Conservation (phyloP, 2,329 filamentous ascomycete species). For the Aspergillus melleus region DNA sequence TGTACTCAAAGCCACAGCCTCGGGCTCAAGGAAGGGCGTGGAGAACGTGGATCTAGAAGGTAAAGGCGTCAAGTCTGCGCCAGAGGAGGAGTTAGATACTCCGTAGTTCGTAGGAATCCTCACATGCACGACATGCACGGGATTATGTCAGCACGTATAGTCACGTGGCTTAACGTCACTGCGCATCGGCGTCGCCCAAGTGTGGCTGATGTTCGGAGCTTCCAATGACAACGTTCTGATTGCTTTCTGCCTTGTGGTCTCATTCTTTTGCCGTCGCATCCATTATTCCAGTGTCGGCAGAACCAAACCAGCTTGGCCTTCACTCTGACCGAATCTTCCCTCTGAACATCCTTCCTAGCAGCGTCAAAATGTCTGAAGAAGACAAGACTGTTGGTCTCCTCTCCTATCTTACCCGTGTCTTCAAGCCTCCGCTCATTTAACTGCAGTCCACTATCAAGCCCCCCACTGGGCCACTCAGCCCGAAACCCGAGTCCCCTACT, state of each 20-base stretch:
- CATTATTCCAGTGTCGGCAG: conserved; percentile 7
- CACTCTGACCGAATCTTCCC: background rate
- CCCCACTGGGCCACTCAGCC: conserved; percentile 29
- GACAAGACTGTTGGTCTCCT: conserved; percentile 33
- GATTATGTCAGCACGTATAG: background rate
- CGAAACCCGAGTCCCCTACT: conserved; percentile 53
- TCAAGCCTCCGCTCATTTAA: conserved; percentile 15
- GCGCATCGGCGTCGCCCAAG: conserved; percentile 7
- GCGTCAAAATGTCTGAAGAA: conserved; percentile 35
- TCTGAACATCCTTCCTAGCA: background rate
- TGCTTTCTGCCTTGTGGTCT: conserved; percentile 25
- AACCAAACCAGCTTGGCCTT: conserved; percentile 13
- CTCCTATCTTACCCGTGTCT: conserved; percentile 9
- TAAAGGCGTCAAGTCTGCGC: background rate
- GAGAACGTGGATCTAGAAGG: background rate
- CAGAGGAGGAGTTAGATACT: no score
- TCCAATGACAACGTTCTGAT: conserved; percentile 11
- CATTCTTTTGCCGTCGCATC: conserved; percentile 21
- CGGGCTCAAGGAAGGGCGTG: no score
- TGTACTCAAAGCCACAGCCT: background rate
- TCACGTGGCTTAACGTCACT: conserved; percentile 24
- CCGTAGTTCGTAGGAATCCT: background rate
- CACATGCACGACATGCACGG: background rate
- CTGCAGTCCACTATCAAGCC: conserved; percentile 40
- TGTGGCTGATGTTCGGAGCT: conserved; percentile 19